Base-by-base conservation (phyloP, 768 basidiomycete genomes). In the Sutorius australiensis region DNA sequence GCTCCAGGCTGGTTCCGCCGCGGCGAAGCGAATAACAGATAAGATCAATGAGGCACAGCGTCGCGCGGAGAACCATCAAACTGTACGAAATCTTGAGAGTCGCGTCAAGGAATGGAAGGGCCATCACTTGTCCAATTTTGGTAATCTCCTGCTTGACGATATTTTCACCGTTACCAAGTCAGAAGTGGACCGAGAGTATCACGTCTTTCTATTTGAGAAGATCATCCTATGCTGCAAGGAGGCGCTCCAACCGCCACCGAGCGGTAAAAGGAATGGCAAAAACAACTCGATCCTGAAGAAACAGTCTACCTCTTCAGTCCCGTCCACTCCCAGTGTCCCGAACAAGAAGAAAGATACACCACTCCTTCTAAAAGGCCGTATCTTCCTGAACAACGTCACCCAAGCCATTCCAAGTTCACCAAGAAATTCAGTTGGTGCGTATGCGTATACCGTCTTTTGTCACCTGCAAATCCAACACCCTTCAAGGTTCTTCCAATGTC, bases 101-200 rank as follows among this genome's bases (percentile, higher is more conserved):
- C 86, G 97, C 41, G 93, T 99, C 43, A 92, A 95, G 59, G 97
- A 99, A 69, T 99, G 97, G 97, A 98, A 98, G 70, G 95, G 95
- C 11, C 97, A 99, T 70, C 91, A 95, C 61, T 79, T 98, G 36
- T 84, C 84, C 61, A 90, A 93, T 68, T 98, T 99, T 59, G 97
- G 97, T 55, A 84, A 91, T 60, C 87, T 99, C 49, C 79, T 95
- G 32, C 81, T 98, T 30, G 95, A 98, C 67, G 97, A 98, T 67
- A 81, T 93, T 51, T 98, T 98, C 70, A 84, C 87, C 53, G 97
- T 98, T 53, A 95, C 89, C 62, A 99, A 98, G 72, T 89, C 87
- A 45, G 94, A 95, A 54, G 89, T 94, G 63, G 94, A 98, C 68
- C 83, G 97, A 61, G 97, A 99, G 70, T 98, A 98, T 64, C 93